A percentile compares a stretch with the other conserved stretches of the same genome.
Evolutionary conservation across 169 alveolate species (phyloP).

Genomic region (Babesia gibsoni): DNA sequence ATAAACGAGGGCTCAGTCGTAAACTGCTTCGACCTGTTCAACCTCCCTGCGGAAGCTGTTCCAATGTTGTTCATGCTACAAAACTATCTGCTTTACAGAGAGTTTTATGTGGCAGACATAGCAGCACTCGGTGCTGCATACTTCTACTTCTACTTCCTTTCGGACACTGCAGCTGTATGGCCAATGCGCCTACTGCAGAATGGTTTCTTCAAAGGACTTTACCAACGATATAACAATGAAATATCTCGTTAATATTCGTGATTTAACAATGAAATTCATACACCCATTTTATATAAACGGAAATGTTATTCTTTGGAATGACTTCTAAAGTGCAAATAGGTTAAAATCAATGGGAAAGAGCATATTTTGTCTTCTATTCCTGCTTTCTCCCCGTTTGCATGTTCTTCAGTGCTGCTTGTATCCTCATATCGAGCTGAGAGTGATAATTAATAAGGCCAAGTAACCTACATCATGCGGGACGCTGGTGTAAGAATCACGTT

Average conservation of each 20-base stretch:
- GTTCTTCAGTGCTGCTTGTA: slow-evolving; percentile 7
- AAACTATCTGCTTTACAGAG: slow-evolving; percentile 66
- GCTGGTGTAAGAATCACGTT: slow-evolving; percentile 22
- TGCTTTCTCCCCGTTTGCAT: neutral
- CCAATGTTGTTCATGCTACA: slow-evolving; percentile 71
- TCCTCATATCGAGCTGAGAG: neutral
- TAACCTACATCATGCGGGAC: slow-evolving; percentile 21
- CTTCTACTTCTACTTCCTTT: slow-evolving; percentile 36
- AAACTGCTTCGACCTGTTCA: slow-evolving; percentile 70
- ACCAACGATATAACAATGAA: slow-evolving; percentile 33
- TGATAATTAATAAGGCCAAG: neutral
- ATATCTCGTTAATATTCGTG: slow-evolving; percentile 12
- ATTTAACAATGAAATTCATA: too few relatives aligned
- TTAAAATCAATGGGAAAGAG: too few relatives aligned
- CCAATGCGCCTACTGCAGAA: slow-evolving; percentile 3
- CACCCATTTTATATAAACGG: too few relatives aligned
- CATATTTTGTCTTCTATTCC: too few relatives aligned
- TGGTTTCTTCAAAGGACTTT: slow-evolving; percentile 4
- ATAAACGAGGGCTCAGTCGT: slow-evolving; percentile 74
- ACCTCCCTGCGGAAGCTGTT: slow-evolving; percentile 69
- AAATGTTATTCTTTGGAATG: too few relatives aligned
- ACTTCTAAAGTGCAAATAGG: too few relatives aligned
- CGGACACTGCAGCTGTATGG: slow-evolving; percentile 18
- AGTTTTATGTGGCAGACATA: slow-evolving; percentile 52
- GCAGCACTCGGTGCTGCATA: slow-evolving; percentile 48